Base-by-base conservation (phyloP, 306 rosid species). In the Calophaca sinica region DNA sequence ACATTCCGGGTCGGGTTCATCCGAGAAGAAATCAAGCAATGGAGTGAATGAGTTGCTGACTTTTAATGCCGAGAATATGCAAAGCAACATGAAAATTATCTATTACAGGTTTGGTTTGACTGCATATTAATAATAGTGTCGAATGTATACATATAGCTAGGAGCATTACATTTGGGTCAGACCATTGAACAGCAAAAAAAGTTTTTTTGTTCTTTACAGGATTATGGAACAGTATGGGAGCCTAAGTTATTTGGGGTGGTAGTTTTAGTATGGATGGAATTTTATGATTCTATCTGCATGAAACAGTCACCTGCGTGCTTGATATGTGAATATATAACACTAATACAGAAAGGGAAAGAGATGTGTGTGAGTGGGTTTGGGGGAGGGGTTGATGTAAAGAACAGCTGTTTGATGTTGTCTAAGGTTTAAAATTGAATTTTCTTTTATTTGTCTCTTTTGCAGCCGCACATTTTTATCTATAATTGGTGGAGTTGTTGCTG, bases 401-500 rank as follows among this genome's bases (percentile, higher is more conserved):
- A 8, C 35, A 32, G n/a, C n/a, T 38, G 14, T 53, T 59, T 62
- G 38, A 33, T n/a, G 12, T 76, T 52, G 50, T 55, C 7, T 41
- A 14, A 72, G 67, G 64, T 75, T 70, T 59, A 45, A 26, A 45
- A 31, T 53, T 29, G 42, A 78, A 53, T 7, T 26, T 63, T 70
- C 29, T 50, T 66, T 11, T 66, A 14, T 76, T 48, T 61, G 42
- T 70, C 58, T 75, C 63, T 77, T 66, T 49, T 83, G 92, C 91
- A 93, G 98, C 87, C 97, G 98, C 62, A 94, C 98, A 48, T 94
- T 94, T 80, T 82, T 94, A 91, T 90, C 97, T 60, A 94, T 91
- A 75, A 87, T 94, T 58, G 92, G 96, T 6, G 98, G 98, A 8
- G 96, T 91, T 75, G 88, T 90, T 87, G 98, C 97, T 82, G 98